Percentiles rank a stretch among this genome's conserved stretches.
phyloP scores from a whole-genome alignment of 2,329 filamentous ascomycete species.

The Fusarium sambucinum region DNA sequence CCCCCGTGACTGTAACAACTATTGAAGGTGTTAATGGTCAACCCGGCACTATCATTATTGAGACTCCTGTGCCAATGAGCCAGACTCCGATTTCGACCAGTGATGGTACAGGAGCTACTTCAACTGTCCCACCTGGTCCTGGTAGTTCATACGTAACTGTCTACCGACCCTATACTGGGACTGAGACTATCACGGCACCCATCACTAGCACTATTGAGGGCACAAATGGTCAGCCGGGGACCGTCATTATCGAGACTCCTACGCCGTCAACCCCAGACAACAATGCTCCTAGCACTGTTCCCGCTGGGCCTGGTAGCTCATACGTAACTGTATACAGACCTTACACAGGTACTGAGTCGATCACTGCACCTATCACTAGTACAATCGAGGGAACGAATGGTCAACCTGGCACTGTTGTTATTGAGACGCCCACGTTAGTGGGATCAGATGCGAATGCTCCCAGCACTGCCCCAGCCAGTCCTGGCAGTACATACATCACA shows the following conservation, averaged over 20 bases:
- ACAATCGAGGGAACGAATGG: constrained; percentile 3
- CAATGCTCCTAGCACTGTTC: background rate
- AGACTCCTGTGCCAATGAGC: constrained; percentile 3
- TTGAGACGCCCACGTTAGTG: constrained; percentile 14
- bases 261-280: background rate
- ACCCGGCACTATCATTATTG: constrained; percentile 26
- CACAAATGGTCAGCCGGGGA: background rate
- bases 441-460: background rate
- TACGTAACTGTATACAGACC: constrained; percentile 17
- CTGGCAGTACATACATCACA: constrained; percentile 19
- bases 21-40: constrained; percentile 9
- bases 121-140: background rate
- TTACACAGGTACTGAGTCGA: background rate
- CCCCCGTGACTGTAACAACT: constrained; percentile 16
- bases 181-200: background rate
- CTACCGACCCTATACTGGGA: constrained; percentile 1
- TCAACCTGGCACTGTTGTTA: constrained; percentile 26
- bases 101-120: background rate
- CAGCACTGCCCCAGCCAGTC: background rate
- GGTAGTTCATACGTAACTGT: background rate
- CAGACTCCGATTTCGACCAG: background rate
- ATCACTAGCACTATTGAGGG: background rate
- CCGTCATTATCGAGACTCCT: background rate
- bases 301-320: background rate
- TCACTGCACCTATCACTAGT: constrained; percentile 1